Percentiles rank a stretch among this genome's conserved stretches.
phyloP scores from a whole-genome alignment of 2,329 filamentous ascomycete species.

The Achaetomium macrosporum region DNA sequence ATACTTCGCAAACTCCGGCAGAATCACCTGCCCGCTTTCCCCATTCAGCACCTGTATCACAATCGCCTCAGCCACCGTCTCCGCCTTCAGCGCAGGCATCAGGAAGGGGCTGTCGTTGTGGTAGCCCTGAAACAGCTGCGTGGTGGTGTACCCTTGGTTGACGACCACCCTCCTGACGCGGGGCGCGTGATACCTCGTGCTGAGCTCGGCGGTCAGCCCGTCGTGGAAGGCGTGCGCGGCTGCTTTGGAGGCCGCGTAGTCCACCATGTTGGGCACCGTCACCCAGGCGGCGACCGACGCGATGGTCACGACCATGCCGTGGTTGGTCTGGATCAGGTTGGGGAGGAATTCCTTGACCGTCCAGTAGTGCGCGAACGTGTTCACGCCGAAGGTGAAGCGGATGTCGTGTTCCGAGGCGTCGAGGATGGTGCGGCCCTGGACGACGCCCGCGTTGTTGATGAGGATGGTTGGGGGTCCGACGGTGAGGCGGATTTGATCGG shows the following conservation, averaged over 20 bases:
- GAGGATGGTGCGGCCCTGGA: conserved; percentile 56
- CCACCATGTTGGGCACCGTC: conserved; percentile 56
- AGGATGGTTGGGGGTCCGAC: conserved; percentile 63
- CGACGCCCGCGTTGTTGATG: conserved; percentile 67
- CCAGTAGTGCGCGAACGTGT: conserved; percentile 62
- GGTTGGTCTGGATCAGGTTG: conserved; percentile 54
- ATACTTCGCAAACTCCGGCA: conserved; percentile 41
- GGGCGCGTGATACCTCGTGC: conserved; percentile 54
- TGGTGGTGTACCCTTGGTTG: conserved; percentile 56
- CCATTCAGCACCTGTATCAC: conserved; percentile 55
- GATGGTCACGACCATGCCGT: conserved; percentile 69
- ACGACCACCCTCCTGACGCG: conserved; percentile 61
- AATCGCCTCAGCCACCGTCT: conserved; percentile 59
- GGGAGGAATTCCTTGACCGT: conserved; percentile 63
- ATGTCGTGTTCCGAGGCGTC: conserved; percentile 51
- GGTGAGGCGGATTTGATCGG: conserved; percentile 45
- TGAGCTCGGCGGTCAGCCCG: conserved; percentile 53
- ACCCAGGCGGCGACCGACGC: conserved; percentile 59
- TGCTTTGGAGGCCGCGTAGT: conserved; percentile 63
- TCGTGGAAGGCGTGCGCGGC: conserved; percentile 64
- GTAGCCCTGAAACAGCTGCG: conserved; percentile 53
- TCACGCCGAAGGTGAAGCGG: conserved; percentile 65
- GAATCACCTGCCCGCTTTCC: conserved; percentile 49
- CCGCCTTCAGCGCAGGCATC: conserved; percentile 49
- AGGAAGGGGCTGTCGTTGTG: conserved; percentile 45